Evolutionary conservation across 2,329 filamentous ascomycete species (phyloP), one percentile per base, ranked within the genome.

Genomic region (Fusarium graminum): DNA sequence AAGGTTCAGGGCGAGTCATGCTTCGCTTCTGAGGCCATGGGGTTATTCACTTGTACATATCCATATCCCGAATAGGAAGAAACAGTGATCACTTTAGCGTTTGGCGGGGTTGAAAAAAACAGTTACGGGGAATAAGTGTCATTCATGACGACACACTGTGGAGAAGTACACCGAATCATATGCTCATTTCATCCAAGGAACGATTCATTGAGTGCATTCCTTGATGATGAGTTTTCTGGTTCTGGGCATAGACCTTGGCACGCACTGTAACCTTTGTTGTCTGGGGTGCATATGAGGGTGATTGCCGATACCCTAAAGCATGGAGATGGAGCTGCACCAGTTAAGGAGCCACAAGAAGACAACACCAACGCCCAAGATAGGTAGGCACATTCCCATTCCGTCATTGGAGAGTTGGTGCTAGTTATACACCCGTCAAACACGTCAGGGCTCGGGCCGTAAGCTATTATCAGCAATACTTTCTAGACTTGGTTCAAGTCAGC

Each of bases 91-190:
- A 52, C 30, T 47, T 63, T 58, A 58, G 57, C 46, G 25, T 52
- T 63, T 67, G 41, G 63, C 38, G 58, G 63, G 63, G 58, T 67
- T 40, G 16, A 52, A 51, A 22, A 13, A 22, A 30, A 30, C 9
- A 41, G 25, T 43, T 32, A 42, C 39, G 19, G 45, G 45, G 22
- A 58, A 40, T 63, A 9, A n/a, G 1, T 16, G 14, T 4, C 6
- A 34, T 67, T 39, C 53, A 50, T 58, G 63, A 49, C 63, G 52
- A 58, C 46, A 63, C 45, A 28, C n/a, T 41, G 52, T 55, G 59
- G 64, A 60, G 63, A 67, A 60, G 12, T 17, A 7, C 42, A 52
- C 17, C 16, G 36, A 34, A 63, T 58, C 30, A 57, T 52, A 58
- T 26, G 30, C 16, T 36, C 34, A 16, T 11, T n/a, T 36, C 34